Conservation (phyloP, 2,329 filamentous ascomycete species). For the Aaosphaeria pasadenensis region DNA sequence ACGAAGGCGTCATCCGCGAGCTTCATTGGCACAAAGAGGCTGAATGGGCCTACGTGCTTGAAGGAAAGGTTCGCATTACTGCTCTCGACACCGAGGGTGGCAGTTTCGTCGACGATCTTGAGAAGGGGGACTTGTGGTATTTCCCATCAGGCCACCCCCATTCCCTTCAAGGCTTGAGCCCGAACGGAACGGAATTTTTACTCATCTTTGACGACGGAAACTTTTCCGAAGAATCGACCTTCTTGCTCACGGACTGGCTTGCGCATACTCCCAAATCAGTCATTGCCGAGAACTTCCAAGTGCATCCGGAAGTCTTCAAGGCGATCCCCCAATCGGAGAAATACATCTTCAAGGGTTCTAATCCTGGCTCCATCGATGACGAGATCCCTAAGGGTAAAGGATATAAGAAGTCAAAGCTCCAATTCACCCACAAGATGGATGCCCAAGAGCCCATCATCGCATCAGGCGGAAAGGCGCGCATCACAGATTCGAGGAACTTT, state of each 20-base stretch:
- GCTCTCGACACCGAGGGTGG: conserved; percentile 73
- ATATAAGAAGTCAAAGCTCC: conserved; percentile 64
- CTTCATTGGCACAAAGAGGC: conserved; percentile 80
- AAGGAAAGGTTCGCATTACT: conserved; percentile 68
- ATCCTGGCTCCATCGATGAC: conserved; percentile 62
- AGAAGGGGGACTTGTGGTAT: conserved; percentile 77
- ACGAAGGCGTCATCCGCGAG: conserved; percentile 69
- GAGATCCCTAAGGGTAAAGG: conserved; percentile 61
- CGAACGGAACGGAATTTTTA: conserved; percentile 64
- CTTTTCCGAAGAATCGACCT: conserved; percentile 66
- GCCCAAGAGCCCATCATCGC: conserved; percentile 65
- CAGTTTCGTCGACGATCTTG: conserved; percentile 73
- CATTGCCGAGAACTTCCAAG: conserved; percentile 71
- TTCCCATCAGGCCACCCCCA: conserved; percentile 77
- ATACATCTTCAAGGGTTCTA: conserved; percentile 73
- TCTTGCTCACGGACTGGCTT: conserved; percentile 71
- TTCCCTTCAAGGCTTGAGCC: conserved; percentile 68
- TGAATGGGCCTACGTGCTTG: conserved; percentile 74
- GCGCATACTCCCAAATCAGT: conserved; percentile 71
- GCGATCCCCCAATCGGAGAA: conserved; percentile 65
- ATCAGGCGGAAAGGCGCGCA: conserved; percentile 68
- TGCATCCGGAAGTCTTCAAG: conserved; percentile 67
- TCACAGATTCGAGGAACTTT: conserved; percentile 75
- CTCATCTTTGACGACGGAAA: conserved; percentile 60
- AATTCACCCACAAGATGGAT: conserved; percentile 71